Base-by-base conservation (phyloP, 2,329 filamentous ascomycete species). In the Clarireedia homoeocarpa region DNA sequence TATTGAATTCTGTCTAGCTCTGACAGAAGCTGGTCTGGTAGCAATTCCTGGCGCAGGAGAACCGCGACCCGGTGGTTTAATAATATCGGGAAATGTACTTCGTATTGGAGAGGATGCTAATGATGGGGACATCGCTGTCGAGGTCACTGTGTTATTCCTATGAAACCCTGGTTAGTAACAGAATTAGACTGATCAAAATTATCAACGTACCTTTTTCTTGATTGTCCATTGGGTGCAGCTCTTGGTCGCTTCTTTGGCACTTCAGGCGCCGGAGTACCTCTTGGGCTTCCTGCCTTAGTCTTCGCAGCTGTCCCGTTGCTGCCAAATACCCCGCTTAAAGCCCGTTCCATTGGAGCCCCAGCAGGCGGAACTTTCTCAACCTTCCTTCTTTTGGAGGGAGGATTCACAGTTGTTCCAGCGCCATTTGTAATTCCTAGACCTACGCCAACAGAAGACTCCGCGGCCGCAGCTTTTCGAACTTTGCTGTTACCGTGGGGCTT, bases 61-160 rank as follows among this genome's bases (percentile, higher is more conserved):
- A 53, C 66, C 75, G 60, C 74, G 77, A 63, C 69, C 75, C 53
- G 70, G 71, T 62, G 72, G 77, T 61, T 78, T 78, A 2, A 73
- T 78, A 2, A 73, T 55, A 63, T 90, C 88, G 26, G 82, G 79
- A 57, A 89, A 81, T n/a, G 79, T 80, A 49, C 82, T 80, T 48
- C 88, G 76, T 48, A 91, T 78, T 17, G 89, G 89, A 1, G 91
- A 92, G 1, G 89, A 86, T n/a, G 83, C 81, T 61, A 86, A 75
- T 2, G 84, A 85, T 17, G 88, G 84, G 1, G 89, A 88, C 65
- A 84, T 80, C 57, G 77, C 79, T 26, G 75, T 73, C 60, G 74
- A 70, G 63, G 70, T 76, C 63, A 71, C 71, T 59, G 77, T 73
- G 62, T 75, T 72, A 65, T 74, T 75, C 66, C 74, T 74, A 65